These are phyloP conservation scores for Pseudophaeomoniella oleicola DNA, from an alignment of 2,329 filamentous ascomycete genomes.

Conservation along the genomic window DNA sequence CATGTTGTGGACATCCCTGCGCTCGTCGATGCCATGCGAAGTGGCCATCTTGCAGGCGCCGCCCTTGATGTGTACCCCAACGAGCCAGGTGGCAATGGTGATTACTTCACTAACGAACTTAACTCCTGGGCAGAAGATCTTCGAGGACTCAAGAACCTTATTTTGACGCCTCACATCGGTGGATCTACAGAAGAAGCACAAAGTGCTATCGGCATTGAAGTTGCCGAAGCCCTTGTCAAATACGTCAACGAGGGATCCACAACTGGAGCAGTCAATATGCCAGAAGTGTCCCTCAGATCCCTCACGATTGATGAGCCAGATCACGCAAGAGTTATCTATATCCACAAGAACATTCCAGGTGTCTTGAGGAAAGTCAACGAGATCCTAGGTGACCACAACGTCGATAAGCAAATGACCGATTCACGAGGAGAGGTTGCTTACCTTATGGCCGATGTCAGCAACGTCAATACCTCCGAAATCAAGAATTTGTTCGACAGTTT, in stretches of 20 bases:
- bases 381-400: slow-evolving; percentile 86
- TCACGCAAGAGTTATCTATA: slow-evolving; percentile 86
- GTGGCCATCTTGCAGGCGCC: slow-evolving; percentile 78
- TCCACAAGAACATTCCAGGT: slow-evolving; percentile 92
- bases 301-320: slow-evolving; percentile 79
- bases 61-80: slow-evolving; percentile 94
- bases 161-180: slow-evolving; percentile 91
- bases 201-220: slow-evolving; percentile 87
- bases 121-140: slow-evolving; percentile 80
- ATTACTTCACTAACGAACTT: slow-evolving; percentile 77
- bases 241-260: slow-evolving; percentile 96
- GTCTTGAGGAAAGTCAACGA: slow-evolving; percentile 92
- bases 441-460: slow-evolving; percentile 93
- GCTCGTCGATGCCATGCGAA: slow-evolving; percentile 72
- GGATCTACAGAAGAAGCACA: slow-evolving; percentile 97
- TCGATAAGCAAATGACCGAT: slow-evolving; percentile 97
- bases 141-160: slow-evolving; percentile 73
- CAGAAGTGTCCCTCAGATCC: slow-evolving; percentile 84
- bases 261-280: slow-evolving; percentile 84
- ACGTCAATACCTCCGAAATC: slow-evolving; percentile 66
- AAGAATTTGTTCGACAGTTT: slow-evolving; percentile 49
- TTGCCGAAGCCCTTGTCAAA: slow-evolving; percentile 70
- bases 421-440: slow-evolving; percentile 89
- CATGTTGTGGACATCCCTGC: slow-evolving; percentile 90
- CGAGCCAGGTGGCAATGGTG: slow-evolving; percentile 85